A percentile compares a stretch with the other conserved stretches of the same genome.
phyloP scores from a whole-genome alignment of 2,329 filamentous ascomycete genomes.

The Fusarium sp. region DNA sequence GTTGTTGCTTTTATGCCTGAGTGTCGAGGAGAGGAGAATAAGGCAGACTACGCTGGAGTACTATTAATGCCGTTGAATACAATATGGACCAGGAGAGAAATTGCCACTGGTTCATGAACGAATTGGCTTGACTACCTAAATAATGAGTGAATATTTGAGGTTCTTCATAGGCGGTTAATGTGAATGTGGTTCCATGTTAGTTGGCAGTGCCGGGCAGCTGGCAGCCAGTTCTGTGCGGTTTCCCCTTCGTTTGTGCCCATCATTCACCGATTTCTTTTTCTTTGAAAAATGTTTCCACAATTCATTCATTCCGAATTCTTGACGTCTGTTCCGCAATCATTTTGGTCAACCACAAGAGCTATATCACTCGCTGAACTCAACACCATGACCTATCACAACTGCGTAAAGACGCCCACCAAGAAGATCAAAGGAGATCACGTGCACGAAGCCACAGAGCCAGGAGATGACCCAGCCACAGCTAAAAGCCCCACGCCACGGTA shows the following conservation, averaged over 20 bases:
- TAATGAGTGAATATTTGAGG: not conserved
- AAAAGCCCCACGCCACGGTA: constrained; percentile 34
- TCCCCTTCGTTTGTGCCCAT: not conserved
- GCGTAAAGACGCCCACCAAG: constrained; percentile 15
- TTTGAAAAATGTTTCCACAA: not conserved
- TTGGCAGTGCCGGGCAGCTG: constrained; percentile 5
- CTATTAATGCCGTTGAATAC: constrained; percentile 42
- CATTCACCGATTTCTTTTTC: not conserved
- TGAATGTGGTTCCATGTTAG: not conserved
- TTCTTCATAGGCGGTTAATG: not conserved
- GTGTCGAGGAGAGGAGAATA: constrained; percentile 18
- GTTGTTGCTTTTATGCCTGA: constrained; percentile 17
- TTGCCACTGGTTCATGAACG: not conserved
- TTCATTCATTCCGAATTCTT: not conserved
- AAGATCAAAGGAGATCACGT: constrained; percentile 23
- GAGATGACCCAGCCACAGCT: constrained; percentile 25
- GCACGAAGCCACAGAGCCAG: constrained; percentile 22
- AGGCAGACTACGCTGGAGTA: constrained; percentile 29
- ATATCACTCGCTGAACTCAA: not conserved
- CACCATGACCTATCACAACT: not conserved
- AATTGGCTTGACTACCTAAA: not conserved
- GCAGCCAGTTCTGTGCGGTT: not conserved
- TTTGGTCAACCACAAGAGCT: not conserved
- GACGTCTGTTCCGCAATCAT: not conserved
- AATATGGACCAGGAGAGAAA: constrained; percentile 11